A percentile compares a stretch with the other conserved stretches of the same genome.
Evolutionary conservation across 2,329 filamentous ascomycete species (phyloP).

Genomic region (Colletotrichum sansevieriae): DNA sequence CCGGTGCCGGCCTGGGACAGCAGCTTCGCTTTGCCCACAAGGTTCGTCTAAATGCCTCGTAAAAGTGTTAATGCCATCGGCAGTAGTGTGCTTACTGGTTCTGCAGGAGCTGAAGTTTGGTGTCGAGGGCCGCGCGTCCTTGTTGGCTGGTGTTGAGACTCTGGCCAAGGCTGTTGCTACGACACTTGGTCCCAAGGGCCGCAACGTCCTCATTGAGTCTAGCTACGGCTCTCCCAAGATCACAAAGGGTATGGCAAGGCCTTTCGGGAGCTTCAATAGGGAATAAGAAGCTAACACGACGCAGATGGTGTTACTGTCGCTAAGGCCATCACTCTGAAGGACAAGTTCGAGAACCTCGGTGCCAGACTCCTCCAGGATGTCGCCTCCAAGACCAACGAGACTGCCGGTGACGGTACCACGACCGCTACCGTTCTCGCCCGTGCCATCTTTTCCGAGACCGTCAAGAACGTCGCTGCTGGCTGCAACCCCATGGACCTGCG

Average conservation of each 20-base stretch:
- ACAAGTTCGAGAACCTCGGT: slow-evolving; percentile 99
- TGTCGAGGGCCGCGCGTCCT: slow-evolving; percentile 89
- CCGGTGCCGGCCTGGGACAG: slow-evolving; percentile 77
- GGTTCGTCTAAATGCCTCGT: slow-evolving; percentile 64
- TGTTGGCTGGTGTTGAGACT: slow-evolving; percentile 95
- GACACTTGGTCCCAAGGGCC: slow-evolving; percentile 96
- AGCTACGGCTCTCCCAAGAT: slow-evolving; percentile 99
- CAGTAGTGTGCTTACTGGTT: slow-evolving; percentile 47
- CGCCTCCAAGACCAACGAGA: slow-evolving; percentile 99
- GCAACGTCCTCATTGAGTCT: slow-evolving; percentile 98
- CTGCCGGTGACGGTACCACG: slow-evolving; percentile 98
- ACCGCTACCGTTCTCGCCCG: slow-evolving; percentile 97
- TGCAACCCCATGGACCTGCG: slow-evolving; percentile 99
- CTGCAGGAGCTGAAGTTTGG: slow-evolving; percentile 95
- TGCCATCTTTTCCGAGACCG: slow-evolving; percentile 99
- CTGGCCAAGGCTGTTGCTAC: slow-evolving; percentile 96
- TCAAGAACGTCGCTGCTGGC: slow-evolving; percentile 99
- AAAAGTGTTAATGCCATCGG: slow-evolving; percentile 41
- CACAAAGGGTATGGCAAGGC: slow-evolving; percentile 83
- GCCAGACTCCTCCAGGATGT: slow-evolving; percentile 97
- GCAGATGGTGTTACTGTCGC: slow-evolving; percentile 90
- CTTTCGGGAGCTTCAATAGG: background rate
- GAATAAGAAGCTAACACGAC: slow-evolving; percentile 44
- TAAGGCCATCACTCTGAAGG: slow-evolving; percentile 91
- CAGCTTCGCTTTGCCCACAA: slow-evolving; percentile 98